Base-by-base conservation (phyloP, 768 basidiomycete genomes). In the Cantharellus anzutake region DNA sequence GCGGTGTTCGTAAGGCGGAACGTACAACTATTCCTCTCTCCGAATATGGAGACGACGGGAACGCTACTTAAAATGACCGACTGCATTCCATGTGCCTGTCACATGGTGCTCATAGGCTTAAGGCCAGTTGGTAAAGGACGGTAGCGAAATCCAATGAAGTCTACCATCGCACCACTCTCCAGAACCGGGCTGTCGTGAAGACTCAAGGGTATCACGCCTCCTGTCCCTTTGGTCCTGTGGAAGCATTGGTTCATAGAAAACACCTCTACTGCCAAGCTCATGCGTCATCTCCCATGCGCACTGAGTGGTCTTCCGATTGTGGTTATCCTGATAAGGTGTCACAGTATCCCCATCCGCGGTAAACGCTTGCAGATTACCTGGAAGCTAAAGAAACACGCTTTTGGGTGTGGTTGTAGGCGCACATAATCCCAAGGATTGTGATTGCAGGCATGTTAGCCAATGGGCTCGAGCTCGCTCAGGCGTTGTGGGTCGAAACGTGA, bases 61-160 rank as follows among this genome's bases (percentile, higher is more conserved):
- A 29, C 11, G 29, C 11, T 29, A 29, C 29, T 48, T 29, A 48
- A 48, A 55, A 55, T 55, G 52, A 55, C 52, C 52, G 38, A 55
- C 52, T 55, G 35, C 11, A n/a, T 29, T 29, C 20, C 20, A 56
- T 60, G 4, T 35, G 51, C 51, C 60, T 61, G 16, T 34, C 42
- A 61, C 56, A 56, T 42, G 62, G 53, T 51, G 53, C 52, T 42
- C 29, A 39, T 56, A 62, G 51, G n/a, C 5, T 34, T 40, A 62
- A 42, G 20, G 41, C 61, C 52, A 44, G 60, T 51, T 51, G 60
- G 62, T 62, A 62, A 62, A 62, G 62, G 62, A 62, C 52, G 50
- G 52, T 48, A 60, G 44, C 41, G 14, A 62, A n/a, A 62, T 56
- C 41, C 16, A 3, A 5, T 58, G 56, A 40, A 7, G 7, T 51